Percentiles rank a stretch among this genome's conserved stretches.
Evolutionary conservation across 2,329 filamentous ascomycete genomes (phyloP).

Genomic region (Curvularia sp.): DNA sequence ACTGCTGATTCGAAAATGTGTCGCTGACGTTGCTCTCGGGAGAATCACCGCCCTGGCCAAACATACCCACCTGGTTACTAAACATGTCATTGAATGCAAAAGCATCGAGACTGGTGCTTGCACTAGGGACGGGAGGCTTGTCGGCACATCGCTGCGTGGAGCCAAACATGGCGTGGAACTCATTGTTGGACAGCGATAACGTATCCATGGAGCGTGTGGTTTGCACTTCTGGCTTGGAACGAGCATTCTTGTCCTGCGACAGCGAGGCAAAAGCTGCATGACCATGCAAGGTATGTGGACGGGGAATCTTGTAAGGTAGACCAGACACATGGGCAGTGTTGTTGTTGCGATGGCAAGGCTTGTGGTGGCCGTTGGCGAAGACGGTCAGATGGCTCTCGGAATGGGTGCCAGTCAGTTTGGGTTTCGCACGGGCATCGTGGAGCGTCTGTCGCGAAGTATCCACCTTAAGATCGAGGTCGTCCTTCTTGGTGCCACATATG

Average conservation of each 20-base stretch:
- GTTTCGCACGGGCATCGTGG: slow-evolving; percentile 60
- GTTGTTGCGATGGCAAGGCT: slow-evolving; percentile 70
- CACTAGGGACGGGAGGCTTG: slow-evolving; percentile 35
- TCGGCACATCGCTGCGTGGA: slow-evolving; percentile 40
- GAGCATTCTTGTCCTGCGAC: slow-evolving; percentile 31
- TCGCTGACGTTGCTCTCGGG: slow-evolving; percentile 47
- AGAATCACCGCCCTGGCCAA: slow-evolving; percentile 43
- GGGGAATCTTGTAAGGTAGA: slow-evolving; percentile 68
- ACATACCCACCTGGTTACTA: slow-evolving; percentile 31
- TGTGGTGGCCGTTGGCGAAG: slow-evolving; percentile 70
- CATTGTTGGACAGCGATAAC: slow-evolving; percentile 47
- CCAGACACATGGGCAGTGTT: slow-evolving; percentile 69
- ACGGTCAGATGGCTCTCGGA: slow-evolving; percentile 67
- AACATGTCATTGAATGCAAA: slow-evolving; percentile 43
- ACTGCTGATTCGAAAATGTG: slow-evolving; percentile 41
- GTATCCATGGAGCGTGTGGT: slow-evolving; percentile 47
- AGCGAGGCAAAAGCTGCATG: slow-evolving; percentile 40
- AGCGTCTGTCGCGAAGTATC: slow-evolving; percentile 55
- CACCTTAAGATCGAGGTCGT: slow-evolving; percentile 57
- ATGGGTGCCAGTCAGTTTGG: slow-evolving; percentile 63
- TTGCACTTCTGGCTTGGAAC: slow-evolving; percentile 34
- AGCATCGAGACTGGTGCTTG: slow-evolving; percentile 41
- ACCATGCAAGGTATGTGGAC: slow-evolving; percentile 50
- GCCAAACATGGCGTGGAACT: slow-evolving; percentile 48
- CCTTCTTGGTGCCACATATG: slow-evolving; percentile 66